Conservation (phyloP, 2,329 filamentous ascomycete species). For the Cytospora chrysosperma region DNA sequence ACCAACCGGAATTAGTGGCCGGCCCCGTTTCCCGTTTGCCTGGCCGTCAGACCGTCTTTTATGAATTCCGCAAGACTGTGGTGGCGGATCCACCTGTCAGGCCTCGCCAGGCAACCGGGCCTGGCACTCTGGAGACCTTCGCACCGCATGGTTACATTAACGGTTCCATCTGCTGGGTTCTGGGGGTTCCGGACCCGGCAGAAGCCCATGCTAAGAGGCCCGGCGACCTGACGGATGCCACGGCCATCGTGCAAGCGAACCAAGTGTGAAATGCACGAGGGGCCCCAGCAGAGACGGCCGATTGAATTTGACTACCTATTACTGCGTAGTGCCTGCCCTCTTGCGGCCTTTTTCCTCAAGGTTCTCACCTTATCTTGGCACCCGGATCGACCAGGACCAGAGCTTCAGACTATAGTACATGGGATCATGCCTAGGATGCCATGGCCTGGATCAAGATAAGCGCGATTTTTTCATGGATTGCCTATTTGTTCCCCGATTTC, state of each 20-base stretch:
- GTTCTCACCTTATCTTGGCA: conserved; percentile 6
- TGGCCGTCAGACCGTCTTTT: conserved; percentile 26
- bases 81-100: conserved; percentile 18
- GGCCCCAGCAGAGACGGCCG: conserved; percentile 3
- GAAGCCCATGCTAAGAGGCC: conserved; percentile 6
- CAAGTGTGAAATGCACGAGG: background rate
- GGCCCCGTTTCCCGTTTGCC: conserved; percentile 22
- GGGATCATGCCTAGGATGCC: background rate
- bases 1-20: background rate
- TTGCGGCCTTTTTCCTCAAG: background rate
- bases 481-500: conserved; percentile 14
- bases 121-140: conserved; percentile 6
- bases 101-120: conserved; percentile 14
- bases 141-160: conserved; percentile 13
- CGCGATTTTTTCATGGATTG: conserved; percentile 20
- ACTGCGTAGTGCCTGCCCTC: background rate
- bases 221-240: conserved; percentile 10
- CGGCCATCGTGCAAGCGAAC: background rate
- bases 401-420: background rate
- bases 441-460: conserved; percentile 13
- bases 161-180: conserved; percentile 4
- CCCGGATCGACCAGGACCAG: conserved; percentile 3
- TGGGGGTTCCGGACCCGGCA: conserved; percentile 14
- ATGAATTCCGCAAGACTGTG: conserved; percentile 13
- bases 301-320: background rate